These are phyloP conservation scores for Acmispon strigosus DNA, from an alignment of 306 rosid genomes.

Conservation along the genomic window DNA sequence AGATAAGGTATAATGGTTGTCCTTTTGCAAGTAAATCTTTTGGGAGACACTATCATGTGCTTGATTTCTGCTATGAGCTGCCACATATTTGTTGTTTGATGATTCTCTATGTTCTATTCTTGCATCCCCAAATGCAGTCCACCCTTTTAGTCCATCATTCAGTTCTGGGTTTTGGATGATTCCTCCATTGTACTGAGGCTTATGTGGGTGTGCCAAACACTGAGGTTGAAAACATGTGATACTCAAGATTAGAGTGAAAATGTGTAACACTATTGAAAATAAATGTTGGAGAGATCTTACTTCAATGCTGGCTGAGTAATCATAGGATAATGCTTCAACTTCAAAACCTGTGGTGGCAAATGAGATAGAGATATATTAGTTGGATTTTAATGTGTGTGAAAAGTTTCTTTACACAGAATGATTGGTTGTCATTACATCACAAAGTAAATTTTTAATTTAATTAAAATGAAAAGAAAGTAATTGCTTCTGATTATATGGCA, in stretches of 20 bases:
- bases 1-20: conserved; percentile 48
- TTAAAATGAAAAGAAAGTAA: too few species aligned
- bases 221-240: conserved; percentile 3
- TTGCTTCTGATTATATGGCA: too few species aligned
- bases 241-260: background rate
- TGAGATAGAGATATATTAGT: too few species aligned
- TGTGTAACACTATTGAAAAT: background rate
- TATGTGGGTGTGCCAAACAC: conserved; percentile 50
- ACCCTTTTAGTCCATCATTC: conserved; percentile 50
- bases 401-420: too few species aligned
- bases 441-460: too few species aligned
- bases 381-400: too few species aligned
- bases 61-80: conserved; percentile 48
- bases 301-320: conserved; percentile 44
- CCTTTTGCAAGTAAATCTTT: conserved; percentile 28
- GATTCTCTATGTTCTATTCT: conserved; percentile 36
- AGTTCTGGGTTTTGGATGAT: conserved; percentile 64
- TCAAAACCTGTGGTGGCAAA: conserved; percentile 29
- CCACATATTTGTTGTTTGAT: conserved; percentile 50
- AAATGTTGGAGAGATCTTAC: conserved; percentile 15
- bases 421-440: too few species aligned
- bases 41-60: conserved; percentile 46
- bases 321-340: conserved; percentile 44
- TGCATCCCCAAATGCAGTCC: conserved; percentile 48
- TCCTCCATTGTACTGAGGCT: conserved; percentile 71